Evolutionary conservation across 2,329 filamentous ascomycete species (phyloP), one percentile per base, ranked within the genome.

Genomic region (Pyrenophora seminiperda): DNA sequence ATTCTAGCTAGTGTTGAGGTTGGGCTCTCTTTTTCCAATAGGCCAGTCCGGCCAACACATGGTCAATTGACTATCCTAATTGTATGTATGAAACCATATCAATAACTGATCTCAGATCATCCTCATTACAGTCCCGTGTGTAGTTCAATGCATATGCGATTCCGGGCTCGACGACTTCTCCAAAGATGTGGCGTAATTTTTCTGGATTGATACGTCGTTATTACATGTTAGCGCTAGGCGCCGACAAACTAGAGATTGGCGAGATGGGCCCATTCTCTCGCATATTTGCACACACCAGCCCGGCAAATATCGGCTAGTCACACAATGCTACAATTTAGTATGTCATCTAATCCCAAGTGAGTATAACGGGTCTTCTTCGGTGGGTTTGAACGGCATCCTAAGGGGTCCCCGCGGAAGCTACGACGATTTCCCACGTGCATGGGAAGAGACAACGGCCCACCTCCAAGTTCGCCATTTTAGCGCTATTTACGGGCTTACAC

Each of bases 241-340:
- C 3, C 24, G 7, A 11, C 2, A 27, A 4, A 27, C 2, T 4
- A 27, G 7, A 11, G 24, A 27, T 27, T 27, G 24, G 24, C 24
- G 24, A 27, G 24, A 27, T 27, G 24, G 24, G 4, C n/a, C n/a
- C n/a, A n/a, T n/a, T n/a, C n/a, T 19, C 30, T 42, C 32, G 20
- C 18, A 39, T 30, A 32, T 42, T 24, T 38, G 32, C 22, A 18
- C 7, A 33, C 22, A 27, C 14, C 13, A 15, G 6, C n/a, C 18
- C 49, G 49, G 39, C 17, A 27, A 48, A 52, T 17, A 4, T 33
- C 44, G 49, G 49, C 49, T n/a, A 40, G 17, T 20, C 18, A 20
- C 27, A 15, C 17, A 24, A 20, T 27, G 14, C 13, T 17, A 30
- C 27, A 41, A 7, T 5, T 30, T 14, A 34, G 20, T 30, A 36